phyloP scores from a whole-genome alignment of 495 filamentous ascomycete genomes.

The Penicillium arizonense region DNA sequence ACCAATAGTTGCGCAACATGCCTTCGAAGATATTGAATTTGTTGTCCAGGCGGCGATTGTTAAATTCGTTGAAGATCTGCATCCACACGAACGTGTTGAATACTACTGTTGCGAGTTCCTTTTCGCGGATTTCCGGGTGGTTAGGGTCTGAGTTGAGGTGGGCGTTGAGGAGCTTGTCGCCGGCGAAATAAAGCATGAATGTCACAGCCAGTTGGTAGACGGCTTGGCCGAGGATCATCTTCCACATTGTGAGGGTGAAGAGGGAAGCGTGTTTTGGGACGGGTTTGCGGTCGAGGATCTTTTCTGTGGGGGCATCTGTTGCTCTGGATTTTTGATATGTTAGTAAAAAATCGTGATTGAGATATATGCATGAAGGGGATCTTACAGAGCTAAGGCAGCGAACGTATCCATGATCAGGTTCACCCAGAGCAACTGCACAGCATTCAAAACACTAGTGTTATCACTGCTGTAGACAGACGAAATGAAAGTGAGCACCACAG shows the following conservation, averaged over 20 bases:
- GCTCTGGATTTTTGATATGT: slow-evolving; percentile 39
- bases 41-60: slow-evolving; percentile 88
- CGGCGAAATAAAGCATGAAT: slow-evolving; percentile 75
- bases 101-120: slow-evolving; percentile 67
- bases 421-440: slow-evolving; percentile 88
- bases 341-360: slow-evolving; percentile 1
- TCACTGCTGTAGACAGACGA: slow-evolving; percentile 69
- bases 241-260: slow-evolving; percentile 88
- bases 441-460: slow-evolving; percentile 71
- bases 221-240: slow-evolving; percentile 89
- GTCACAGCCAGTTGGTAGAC: slow-evolving; percentile 79
- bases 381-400: slow-evolving; percentile 71
- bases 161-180: slow-evolving; percentile 54
- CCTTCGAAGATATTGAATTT: slow-evolving; percentile 88
- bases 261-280: slow-evolving; percentile 73
- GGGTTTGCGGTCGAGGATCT: slow-evolving; percentile 80
- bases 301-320: slow-evolving; percentile 77
- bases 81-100: slow-evolving; percentile 98
- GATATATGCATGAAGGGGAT: not conserved
- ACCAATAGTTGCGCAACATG: slow-evolving; percentile 73
- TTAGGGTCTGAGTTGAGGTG: slow-evolving; percentile 36
- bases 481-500: slow-evolving; percentile 79
- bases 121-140: slow-evolving; percentile 16
- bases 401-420: slow-evolving; percentile 96
- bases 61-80: slow-evolving; percentile 96